phyloP scores from a whole-genome alignment of 2,329 filamentous ascomycete genomes.

The Beauveria caledonica region DNA sequence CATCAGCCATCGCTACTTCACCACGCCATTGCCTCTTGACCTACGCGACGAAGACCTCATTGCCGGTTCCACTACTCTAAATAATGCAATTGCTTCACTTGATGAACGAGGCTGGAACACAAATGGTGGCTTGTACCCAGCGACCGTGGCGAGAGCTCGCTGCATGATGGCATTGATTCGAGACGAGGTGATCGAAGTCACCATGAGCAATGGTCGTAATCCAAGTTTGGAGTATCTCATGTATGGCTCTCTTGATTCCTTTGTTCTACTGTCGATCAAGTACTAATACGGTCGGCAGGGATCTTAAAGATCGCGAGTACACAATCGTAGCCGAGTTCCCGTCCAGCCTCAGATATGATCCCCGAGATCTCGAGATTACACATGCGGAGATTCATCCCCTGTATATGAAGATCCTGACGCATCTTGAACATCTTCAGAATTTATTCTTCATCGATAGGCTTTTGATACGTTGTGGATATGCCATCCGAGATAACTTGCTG shows the following conservation, averaged over 20 bases:
- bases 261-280: background rate
- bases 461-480: slow-evolving; percentile 35
- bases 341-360: slow-evolving; percentile 29
- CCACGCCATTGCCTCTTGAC: slow-evolving; percentile 46
- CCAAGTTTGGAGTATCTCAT: slow-evolving; percentile 15
- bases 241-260: slow-evolving; percentile 12
- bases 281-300: slow-evolving; percentile 16
- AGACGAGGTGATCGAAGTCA: slow-evolving; percentile 52
- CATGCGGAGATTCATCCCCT: slow-evolving; percentile 23
- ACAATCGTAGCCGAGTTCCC: slow-evolving; percentile 28
- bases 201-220: slow-evolving; percentile 29
- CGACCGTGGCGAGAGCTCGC: slow-evolving; percentile 38
- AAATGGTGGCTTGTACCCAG: slow-evolving; percentile 31
- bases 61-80: slow-evolving; percentile 21
- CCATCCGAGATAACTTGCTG: slow-evolving; percentile 31
- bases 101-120: slow-evolving; percentile 46
- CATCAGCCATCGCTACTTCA: slow-evolving; percentile 43
- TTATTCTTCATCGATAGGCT: slow-evolving; percentile 51
- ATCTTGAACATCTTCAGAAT: slow-evolving; percentile 46
- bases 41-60: slow-evolving; percentile 41
- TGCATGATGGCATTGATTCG: slow-evolving; percentile 40
- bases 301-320: slow-evolving; percentile 28
- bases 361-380: slow-evolving; percentile 28
- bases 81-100: slow-evolving; percentile 21
- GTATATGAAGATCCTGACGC: slow-evolving; percentile 38